A percentile compares a stretch with the other conserved stretches of the same genome.
Evolutionary conservation across 2,329 filamentous ascomycete species (phyloP).

Genomic region (Cladorrhinum sp.): DNA sequence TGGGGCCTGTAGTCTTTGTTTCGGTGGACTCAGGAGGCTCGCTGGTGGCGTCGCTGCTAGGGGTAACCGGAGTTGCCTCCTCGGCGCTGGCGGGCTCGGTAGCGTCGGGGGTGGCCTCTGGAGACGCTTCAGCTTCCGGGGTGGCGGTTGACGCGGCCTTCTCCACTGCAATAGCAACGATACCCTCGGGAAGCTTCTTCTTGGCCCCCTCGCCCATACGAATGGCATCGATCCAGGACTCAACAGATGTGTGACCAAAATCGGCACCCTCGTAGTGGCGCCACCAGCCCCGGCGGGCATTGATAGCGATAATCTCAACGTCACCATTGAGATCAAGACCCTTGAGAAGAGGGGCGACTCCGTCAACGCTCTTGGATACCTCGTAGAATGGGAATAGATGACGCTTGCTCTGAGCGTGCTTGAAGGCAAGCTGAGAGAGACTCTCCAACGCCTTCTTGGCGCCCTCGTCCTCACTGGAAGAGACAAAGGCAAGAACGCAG

Average conservation of each 20-base stretch:
- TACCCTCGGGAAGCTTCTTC: constrained; percentile 64
- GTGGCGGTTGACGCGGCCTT: constrained; percentile 42
- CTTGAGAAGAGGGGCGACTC: constrained; percentile 52
- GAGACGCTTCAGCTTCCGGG: constrained; percentile 36
- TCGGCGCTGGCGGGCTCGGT: constrained; percentile 23
- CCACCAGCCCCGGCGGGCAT: constrained; percentile 84
- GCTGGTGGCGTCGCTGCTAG: constrained; percentile 22
- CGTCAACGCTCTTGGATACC: constrained; percentile 61
- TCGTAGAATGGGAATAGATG: constrained; percentile 82
- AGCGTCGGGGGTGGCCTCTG: constrained; percentile 32
- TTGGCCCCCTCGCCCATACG: constrained; percentile 83
- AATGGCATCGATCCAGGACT: constrained; percentile 88
- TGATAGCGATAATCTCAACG: constrained; percentile 75
- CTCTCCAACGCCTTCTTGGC: constrained; percentile 57
- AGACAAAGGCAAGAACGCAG: constrained; percentile 75
- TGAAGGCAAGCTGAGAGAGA: constrained; percentile 72
- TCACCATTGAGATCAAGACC: constrained; percentile 60
- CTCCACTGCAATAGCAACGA: constrained; percentile 43
- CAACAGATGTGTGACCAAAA: constrained; percentile 61
- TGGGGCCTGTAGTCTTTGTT: constrained; percentile 28
- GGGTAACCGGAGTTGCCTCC: constrained; percentile 20
- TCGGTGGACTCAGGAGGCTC: constrained; percentile 19
- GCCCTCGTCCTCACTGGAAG: constrained; percentile 48
- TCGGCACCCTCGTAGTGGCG: constrained; percentile 62
- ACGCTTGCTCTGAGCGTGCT: constrained; percentile 63